Conservation (phyloP, 306 rosid genomes). For the Fagus crenata region DNA sequence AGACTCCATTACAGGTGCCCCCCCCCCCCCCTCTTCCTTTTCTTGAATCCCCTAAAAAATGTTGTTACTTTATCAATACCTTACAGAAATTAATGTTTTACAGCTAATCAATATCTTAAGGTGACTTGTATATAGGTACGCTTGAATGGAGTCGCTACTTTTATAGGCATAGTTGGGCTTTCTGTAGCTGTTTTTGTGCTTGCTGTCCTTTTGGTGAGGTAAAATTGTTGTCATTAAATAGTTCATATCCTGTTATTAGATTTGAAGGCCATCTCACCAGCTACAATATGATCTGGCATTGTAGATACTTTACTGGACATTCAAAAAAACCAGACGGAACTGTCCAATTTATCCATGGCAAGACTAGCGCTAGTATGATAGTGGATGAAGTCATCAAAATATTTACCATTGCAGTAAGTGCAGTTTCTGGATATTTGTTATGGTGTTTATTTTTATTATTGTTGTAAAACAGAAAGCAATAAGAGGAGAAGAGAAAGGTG, state of each 20-base stretch:
- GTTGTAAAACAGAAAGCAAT: too few relatives aligned
- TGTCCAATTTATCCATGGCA: slow-evolving; percentile 46
- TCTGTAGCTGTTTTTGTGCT: slow-evolving; percentile 80
- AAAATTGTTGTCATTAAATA: slow-evolving; percentile 22
- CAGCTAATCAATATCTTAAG: too few relatives aligned
- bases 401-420: slow-evolving; percentile 91
- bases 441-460: not conserved
- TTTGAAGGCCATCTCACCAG: slow-evolving; percentile 11
- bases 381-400: slow-evolving; percentile 72
- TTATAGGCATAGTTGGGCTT: slow-evolving; percentile 94
- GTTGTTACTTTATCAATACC: slow-evolving; percentile 17
- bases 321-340: slow-evolving; percentile 50
- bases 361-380: slow-evolving; percentile 50
- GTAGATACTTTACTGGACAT: slow-evolving; percentile 79
- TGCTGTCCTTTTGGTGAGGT: slow-evolving; percentile 82
- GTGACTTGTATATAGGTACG: slow-evolving; percentile 58
- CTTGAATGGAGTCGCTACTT: slow-evolving; percentile 96
- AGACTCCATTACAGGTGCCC: slow-evolving; percentile 88
- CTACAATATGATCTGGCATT: slow-evolving; percentile 31
- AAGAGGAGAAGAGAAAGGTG: too few relatives aligned
- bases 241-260: slow-evolving; percentile 8
- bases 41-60: slow-evolving; percentile 2
- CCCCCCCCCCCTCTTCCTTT: slow-evolving; percentile 11
- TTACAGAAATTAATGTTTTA: too few relatives aligned
- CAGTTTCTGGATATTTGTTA: slow-evolving; percentile 25